phyloP scores from a whole-genome alignment of 495 filamentous ascomycete species.

The Penicillium diatomitis region DNA sequence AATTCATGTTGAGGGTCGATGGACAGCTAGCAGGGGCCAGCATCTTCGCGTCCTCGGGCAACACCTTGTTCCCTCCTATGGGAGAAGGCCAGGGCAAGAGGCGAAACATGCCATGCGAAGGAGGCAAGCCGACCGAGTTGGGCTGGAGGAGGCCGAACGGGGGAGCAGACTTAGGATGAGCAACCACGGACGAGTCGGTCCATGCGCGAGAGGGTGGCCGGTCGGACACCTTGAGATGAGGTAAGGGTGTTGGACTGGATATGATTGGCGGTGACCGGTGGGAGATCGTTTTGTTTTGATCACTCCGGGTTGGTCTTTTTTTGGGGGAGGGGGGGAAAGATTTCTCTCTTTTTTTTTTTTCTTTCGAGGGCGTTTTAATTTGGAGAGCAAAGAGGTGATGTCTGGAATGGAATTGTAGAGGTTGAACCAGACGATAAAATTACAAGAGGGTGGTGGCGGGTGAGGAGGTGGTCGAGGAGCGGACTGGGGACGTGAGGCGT shows the following conservation, averaged over 20 bases:
- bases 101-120: slow-evolving; percentile 52
- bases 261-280: too few relatives aligned
- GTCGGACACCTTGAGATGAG: background rate
- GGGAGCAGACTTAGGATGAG: slow-evolving; percentile 3
- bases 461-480: background rate
- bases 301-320: background rate
- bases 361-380: background rate
- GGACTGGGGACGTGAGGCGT: background rate
- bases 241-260: background rate
- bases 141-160: background rate
- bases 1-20: slow-evolving; percentile 25
- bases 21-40: slow-evolving; percentile 28
- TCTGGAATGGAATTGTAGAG: too few relatives aligned
- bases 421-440: background rate
- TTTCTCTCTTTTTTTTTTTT: background rate
- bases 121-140: slow-evolving; percentile 8
- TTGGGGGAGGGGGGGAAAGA: background rate
- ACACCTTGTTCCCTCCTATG: slow-evolving; percentile 46
- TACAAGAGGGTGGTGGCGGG: background rate
- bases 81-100: slow-evolving; percentile 46
- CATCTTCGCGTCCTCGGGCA: slow-evolving; percentile 40
- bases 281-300: background rate
- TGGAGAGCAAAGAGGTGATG: too few relatives aligned
- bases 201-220: slow-evolving; percentile 14
- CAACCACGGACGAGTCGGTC: slow-evolving; percentile 12